Base-by-base conservation (phyloP, 139 green algal species). In the Coelastrella sp. region DNA sequence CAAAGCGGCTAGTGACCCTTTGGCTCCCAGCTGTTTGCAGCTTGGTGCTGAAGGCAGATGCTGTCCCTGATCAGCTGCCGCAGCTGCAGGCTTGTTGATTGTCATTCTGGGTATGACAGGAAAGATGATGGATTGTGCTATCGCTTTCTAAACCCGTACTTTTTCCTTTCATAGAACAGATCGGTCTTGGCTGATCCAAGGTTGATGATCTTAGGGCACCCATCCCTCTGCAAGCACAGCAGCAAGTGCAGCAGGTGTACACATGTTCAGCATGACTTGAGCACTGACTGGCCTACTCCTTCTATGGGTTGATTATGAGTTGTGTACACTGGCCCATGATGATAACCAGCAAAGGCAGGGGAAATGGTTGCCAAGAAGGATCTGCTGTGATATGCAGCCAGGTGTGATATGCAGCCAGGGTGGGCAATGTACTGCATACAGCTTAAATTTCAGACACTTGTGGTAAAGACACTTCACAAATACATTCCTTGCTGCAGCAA, bases 181-280 rank as follows among this genome's bases (percentile, higher is more conserved):
- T 99, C 98, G 78, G 97, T 99, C 83, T 98, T 99, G 35, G 98
- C 97, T 56, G 93, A 97, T 0, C 98, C 98, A 27, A 99, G 84
- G 90, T 99, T 99, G 82, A 99, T 97, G 90, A 99, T 99, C 92
- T 99, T 99, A 7, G 98, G 98, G 92, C 98, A 99, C 17, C 98
- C 98, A 90, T 99, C 98, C 89, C 98, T 93, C 96, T 99, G 95
- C 92, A 93, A 12, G 9, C 7, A 14, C 24, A 85, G 0, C 56
- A 68, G 15, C 78, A 84, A 56, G 78, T 4, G 27, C 56, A 63
- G 25, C 25, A 70, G 12, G 63, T 70, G 12, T 17, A 70, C 63
- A 14, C 63, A 70, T 14, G 12, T 17, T 70, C 63, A 70, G 63
- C 12, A 17, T 70, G 12, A 17, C 63, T 70, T 17, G 12, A 70